These are phyloP conservation scores for Fusarium sp. DNA, from an alignment of 2,329 filamentous ascomycete species.

Conservation along the genomic window DNA sequence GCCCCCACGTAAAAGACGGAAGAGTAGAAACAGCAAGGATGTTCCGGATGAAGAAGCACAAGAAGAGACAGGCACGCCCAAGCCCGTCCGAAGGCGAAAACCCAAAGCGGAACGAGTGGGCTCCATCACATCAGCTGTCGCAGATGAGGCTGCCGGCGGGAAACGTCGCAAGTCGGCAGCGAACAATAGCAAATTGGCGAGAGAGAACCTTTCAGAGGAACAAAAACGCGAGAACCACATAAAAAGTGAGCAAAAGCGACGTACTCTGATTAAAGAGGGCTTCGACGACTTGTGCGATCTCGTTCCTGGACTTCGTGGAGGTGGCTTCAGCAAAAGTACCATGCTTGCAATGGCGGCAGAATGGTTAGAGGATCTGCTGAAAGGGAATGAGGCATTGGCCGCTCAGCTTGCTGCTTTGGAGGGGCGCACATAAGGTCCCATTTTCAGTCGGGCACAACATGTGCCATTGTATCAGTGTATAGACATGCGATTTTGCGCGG, in stretches of 20 bases:
- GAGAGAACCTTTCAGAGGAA: constrained; percentile 82
- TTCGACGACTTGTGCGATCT: constrained; percentile 83
- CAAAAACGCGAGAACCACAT: constrained; percentile 91
- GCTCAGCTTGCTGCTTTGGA: constrained; percentile 59
- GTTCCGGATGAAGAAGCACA: constrained; percentile 55
- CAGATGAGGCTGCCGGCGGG: constrained; percentile 50
- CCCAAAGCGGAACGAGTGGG: constrained; percentile 55
- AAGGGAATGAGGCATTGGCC: constrained; percentile 72
- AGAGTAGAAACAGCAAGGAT: constrained; percentile 62
- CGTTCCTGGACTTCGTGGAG: constrained; percentile 78
- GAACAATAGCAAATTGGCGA: constrained; percentile 57
- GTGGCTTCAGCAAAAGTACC: constrained; percentile 85
- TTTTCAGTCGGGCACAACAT: not conserved
- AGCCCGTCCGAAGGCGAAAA: constrained; percentile 59
- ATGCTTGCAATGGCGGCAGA: constrained; percentile 80
- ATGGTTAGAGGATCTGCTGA: constrained; percentile 79
- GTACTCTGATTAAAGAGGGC: constrained; percentile 83
- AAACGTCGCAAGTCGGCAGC: constrained; percentile 64
- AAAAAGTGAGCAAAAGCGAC: constrained; percentile 85
- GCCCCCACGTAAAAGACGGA: constrained; percentile 64
- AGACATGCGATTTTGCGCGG: constrained; percentile 26
- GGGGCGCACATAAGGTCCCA: constrained; percentile 27
- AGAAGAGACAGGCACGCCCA: constrained; percentile 48
- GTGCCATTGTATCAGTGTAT: constrained; percentile 22
- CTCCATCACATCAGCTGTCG: constrained; percentile 48